These are phyloP conservation scores for Iodosphaeria phyllophila DNA, from an alignment of 2,329 filamentous ascomycete species.

Conservation along the genomic window DNA sequence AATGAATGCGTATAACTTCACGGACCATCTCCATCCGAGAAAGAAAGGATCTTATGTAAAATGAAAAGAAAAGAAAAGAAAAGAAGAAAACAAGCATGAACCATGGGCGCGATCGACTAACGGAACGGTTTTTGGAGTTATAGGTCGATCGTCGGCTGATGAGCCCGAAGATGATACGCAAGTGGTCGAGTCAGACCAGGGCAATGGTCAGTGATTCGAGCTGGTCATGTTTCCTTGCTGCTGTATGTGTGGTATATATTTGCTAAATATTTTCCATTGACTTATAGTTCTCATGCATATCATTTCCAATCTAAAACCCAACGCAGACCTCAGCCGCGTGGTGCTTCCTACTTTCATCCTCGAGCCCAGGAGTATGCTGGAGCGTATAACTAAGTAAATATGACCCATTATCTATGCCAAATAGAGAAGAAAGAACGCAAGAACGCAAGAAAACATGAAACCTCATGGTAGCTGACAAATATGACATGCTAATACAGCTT, in stretches of 20 bases:
- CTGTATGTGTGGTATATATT: slow-evolving; percentile 1
- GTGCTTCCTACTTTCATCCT: slow-evolving; percentile 95
- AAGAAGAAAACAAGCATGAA: too few relatives aligned
- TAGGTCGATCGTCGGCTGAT: slow-evolving; percentile 31
- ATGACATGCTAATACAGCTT: slow-evolving; percentile 46
- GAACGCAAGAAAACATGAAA: too few relatives aligned
- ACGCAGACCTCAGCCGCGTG: slow-evolving; percentile 85
- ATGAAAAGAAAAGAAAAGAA: too few relatives aligned
- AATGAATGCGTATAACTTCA: too few relatives aligned
- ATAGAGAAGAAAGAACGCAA: too few relatives aligned
- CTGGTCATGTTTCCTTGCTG: too few relatives aligned
- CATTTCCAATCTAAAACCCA: slow-evolving; percentile 89
- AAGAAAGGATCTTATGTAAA: too few relatives aligned
- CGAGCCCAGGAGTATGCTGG: slow-evolving; percentile 92
- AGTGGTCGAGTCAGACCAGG: slow-evolving; percentile 78
- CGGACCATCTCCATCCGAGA: too few relatives aligned
- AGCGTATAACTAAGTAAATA: slow-evolving; percentile 89
- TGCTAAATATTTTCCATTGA: slow-evolving; percentile 4
- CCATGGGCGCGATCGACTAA: too few relatives aligned
- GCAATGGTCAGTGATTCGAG: slow-evolving; percentile 84
- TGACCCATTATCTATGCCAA: background rate
- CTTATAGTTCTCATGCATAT: slow-evolving; percentile 85
- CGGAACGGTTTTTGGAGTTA: too few relatives aligned
- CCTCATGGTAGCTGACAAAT: slow-evolving; percentile 4
- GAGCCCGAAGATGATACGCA: slow-evolving; percentile 53